Evolutionary conservation across 331 rosid genomes (phyloP).

Genomic region (Dryas integrifolia): DNA sequence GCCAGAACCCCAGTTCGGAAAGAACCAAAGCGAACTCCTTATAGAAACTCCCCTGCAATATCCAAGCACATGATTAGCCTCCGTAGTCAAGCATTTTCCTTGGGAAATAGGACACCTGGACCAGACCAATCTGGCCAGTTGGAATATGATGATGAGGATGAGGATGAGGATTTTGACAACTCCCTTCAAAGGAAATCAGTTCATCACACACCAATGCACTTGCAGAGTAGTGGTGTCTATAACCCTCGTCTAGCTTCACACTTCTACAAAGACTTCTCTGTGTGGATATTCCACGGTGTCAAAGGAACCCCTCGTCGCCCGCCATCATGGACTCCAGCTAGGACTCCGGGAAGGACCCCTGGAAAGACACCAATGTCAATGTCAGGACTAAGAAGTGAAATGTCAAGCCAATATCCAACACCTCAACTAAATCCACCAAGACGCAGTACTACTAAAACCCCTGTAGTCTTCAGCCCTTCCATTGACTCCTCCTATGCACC

Average conservation of each 20-base stretch:
- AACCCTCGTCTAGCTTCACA: constrained; percentile 74
- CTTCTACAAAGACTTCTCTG: constrained; percentile 75
- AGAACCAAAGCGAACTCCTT: constrained; percentile 43
- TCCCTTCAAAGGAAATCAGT: constrained; percentile 64
- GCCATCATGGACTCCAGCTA: constrained; percentile 88
- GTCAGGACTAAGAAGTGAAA: constrained; percentile 41
- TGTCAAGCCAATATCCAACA: constrained; percentile 55
- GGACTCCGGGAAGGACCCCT: constrained; percentile 70
- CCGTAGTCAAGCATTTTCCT: constrained; percentile 51
- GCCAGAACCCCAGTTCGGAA: constrained; percentile 53
- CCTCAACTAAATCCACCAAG: constrained; percentile 32
- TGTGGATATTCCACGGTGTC: constrained; percentile 74
- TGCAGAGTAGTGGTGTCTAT: constrained; percentile 42
- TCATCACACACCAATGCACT: constrained; percentile 44
- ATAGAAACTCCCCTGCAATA: constrained; percentile 34
- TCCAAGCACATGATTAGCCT: constrained; percentile 58
- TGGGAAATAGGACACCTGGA: constrained; percentile 37
- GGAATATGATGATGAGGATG: constrained; percentile 33
- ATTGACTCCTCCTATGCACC: constrained; percentile 39
- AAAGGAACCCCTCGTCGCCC: constrained; percentile 65
- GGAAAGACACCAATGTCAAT: constrained; percentile 39
- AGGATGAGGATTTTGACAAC: constrained; percentile 55
- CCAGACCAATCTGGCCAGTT: constrained; percentile 37
- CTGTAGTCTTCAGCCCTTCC: constrained; percentile 38
- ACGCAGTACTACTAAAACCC: constrained; percentile 23